phyloP scores from a whole-genome alignment of 495 filamentous ascomycete genomes.

The Hapsidospora chrysogenum region DNA sequence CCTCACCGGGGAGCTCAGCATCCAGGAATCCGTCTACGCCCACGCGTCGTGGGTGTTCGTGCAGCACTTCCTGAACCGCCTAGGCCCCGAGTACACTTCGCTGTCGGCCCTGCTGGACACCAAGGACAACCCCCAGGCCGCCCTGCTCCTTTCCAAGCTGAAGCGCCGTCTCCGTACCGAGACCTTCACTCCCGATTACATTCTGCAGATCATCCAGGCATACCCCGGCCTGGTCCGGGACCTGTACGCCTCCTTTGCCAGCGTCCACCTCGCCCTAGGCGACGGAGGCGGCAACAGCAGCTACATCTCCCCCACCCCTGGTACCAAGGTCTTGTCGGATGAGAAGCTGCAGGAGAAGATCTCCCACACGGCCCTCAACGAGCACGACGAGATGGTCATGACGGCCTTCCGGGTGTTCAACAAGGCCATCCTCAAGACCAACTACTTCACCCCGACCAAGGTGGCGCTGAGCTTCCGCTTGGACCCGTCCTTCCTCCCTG shows the following conservation, averaged over 20 bases:
- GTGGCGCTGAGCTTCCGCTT: slow-evolving; percentile 94
- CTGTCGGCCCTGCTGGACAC: slow-evolving; percentile 65
- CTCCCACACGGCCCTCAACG: slow-evolving; percentile 64
- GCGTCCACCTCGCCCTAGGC: slow-evolving; percentile 74
- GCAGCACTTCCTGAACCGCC: slow-evolving; percentile 89
- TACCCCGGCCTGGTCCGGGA: slow-evolving; percentile 79
- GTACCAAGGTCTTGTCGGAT: slow-evolving; percentile 67
- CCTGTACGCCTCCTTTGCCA: slow-evolving; percentile 84
- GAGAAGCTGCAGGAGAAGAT: slow-evolving; percentile 65
- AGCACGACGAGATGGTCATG: slow-evolving; percentile 98
- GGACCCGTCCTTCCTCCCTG: slow-evolving; percentile 73
- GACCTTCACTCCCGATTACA: slow-evolving; percentile 96
- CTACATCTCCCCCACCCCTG: slow-evolving; percentile 47
- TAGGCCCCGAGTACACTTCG: slow-evolving; percentile 83
- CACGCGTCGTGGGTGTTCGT: slow-evolving; percentile 97
- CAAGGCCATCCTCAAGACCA: slow-evolving; percentile 78
- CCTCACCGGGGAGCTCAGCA: slow-evolving; percentile 68
- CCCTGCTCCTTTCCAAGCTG: slow-evolving; percentile 74
- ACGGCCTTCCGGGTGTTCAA: slow-evolving; percentile 94
- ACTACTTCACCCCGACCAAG: slow-evolving; percentile 98
- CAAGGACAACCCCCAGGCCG: slow-evolving; percentile 60
- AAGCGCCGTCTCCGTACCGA: slow-evolving; percentile 90
- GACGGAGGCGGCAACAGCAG: slow-evolving; percentile 48
- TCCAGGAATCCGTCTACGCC: slow-evolving; percentile 94
- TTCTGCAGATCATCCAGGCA: slow-evolving; percentile 86